Evolutionary conservation across 1,284 basidiomycete genomes (phyloP).

Genomic region (Takashimella tepidaria): DNA sequence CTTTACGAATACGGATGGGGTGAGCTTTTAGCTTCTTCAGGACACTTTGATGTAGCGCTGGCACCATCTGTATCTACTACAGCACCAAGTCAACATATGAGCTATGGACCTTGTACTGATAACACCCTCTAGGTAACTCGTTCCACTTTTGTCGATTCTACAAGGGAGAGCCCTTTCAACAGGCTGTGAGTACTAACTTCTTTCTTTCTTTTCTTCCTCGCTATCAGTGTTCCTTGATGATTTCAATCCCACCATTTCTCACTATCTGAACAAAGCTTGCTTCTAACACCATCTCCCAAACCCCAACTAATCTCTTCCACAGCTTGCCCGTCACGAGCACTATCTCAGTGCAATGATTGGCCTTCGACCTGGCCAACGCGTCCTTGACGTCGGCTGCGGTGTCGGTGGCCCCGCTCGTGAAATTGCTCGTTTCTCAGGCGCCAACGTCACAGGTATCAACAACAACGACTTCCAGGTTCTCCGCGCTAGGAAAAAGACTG

Average conservation of each 20-base stretch:
- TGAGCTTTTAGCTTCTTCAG: conserved; percentile 15
- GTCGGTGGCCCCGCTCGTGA: conserved; percentile 95
- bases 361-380: conserved; percentile 82
- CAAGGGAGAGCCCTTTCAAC: conserved; percentile 84
- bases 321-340: conserved; percentile 94
- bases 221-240: no score
- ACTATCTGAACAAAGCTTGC: no score
- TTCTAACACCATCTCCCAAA: no score
- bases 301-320: no score
- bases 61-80: no score
- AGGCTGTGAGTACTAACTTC: conserved; percentile 49
- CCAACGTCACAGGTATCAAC: conserved; percentile 81
- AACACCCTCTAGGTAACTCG: conserved; percentile 54
- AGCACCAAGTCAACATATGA: no score
- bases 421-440: conserved; percentile 88
- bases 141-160: conserved; percentile 99
- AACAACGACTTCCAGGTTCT: conserved; percentile 96
- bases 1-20: conserved; percentile 85
- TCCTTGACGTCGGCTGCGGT: conserved; percentile 97
- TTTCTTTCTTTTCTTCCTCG: not conserved
- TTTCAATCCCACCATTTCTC: no score
- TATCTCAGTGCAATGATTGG: conserved; percentile 85
- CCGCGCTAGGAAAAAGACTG: conserved; percentile 79
- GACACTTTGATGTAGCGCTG: no score
- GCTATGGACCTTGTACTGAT: not conserved